These are phyloP conservation scores for Rhizophora mangle DNA, from an alignment of 345 rosid genomes.

Conservation along the genomic window DNA sequence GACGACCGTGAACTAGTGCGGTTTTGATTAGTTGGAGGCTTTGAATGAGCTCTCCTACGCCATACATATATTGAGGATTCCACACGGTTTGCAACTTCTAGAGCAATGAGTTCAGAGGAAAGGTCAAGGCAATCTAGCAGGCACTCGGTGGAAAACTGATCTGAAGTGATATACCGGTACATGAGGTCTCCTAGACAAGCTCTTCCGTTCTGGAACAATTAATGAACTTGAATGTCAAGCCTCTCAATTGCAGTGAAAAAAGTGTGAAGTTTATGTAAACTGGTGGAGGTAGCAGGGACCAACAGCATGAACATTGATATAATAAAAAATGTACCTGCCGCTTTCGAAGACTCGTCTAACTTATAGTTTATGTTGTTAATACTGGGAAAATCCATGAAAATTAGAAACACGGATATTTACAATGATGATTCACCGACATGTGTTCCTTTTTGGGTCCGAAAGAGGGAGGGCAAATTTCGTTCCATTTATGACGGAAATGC, in stretches of 20 bases:
- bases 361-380: too few species aligned
- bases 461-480: too few species aligned
- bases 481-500: not conserved
- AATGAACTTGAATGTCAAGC: not conserved
- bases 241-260: not conserved
- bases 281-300: not conserved
- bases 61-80: constrained; percentile 81
- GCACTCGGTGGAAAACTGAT: constrained; percentile 79
- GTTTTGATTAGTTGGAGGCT: constrained; percentile 42
- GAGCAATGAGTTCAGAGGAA: constrained; percentile 90
- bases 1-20: constrained; percentile 69
- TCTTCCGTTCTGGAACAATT: constrained; percentile 72
- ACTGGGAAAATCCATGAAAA: too few species aligned
- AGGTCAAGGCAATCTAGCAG: constrained; percentile 93
- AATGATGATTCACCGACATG: too few species aligned
- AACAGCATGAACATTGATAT: too few species aligned
- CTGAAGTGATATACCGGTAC: constrained; percentile 75
- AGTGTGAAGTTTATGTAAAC: not conserved
- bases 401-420: too few species aligned
- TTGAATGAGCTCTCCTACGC: constrained; percentile 59
- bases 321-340: too few species aligned
- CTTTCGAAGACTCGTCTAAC: too few species aligned
- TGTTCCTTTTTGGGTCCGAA: too few species aligned
- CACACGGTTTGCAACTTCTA: constrained; percentile 84
- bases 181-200: constrained; percentile 78